Percentiles rank a stretch among this genome's conserved stretches.
Evolutionary conservation across 805 yeast genomes (phyloP).

Genomic region (Torulaspora indica): DNA sequence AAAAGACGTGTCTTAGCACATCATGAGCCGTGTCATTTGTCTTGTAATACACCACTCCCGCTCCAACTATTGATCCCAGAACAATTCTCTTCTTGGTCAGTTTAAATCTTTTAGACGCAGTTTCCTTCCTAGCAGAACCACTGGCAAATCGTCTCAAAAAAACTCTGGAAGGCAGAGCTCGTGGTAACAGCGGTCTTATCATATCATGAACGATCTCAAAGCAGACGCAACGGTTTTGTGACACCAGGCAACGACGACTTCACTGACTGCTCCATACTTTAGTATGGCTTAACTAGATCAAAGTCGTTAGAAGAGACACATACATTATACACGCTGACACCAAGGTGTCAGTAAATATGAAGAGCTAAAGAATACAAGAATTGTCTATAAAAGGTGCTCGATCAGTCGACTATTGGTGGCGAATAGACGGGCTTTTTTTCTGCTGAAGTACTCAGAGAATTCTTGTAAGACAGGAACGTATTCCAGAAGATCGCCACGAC

Average conservation of each 20-base stretch:
- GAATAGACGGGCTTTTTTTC: conserved; percentile 33
- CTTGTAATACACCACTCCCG: conserved; percentile 23
- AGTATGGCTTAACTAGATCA: not conserved
- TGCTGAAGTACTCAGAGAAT: conserved; percentile 37
- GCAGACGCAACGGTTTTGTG: not conserved
- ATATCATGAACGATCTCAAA: conserved; percentile 4
- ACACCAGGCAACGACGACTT: not conserved
- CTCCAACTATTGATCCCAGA: conserved; percentile 11
- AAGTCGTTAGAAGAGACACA: conserved; percentile 2
- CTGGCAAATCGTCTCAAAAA: conserved; percentile 9
- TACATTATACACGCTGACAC: not conserved
- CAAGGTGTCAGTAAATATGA: not conserved
- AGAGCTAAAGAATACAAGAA: too few relatives aligned
- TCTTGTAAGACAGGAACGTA: conserved; percentile 62
- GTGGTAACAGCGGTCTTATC: conserved; percentile 6
- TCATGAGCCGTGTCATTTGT: conserved; percentile 29
- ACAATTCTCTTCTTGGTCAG: conserved; percentile 8
- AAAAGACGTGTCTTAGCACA: conserved; percentile 21
- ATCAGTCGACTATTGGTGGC: conserved; percentile 40
- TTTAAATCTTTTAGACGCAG: conserved; percentile 2
- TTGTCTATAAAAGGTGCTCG: not conserved
- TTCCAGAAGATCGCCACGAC: conserved; percentile 78
- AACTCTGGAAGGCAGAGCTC: not conserved
- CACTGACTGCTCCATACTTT: too few relatives aligned
- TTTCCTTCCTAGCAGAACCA: conserved; percentile 1